phyloP scores from a whole-genome alignment of 371 early-diverging fungal genomes.

The Mucor plumbeus region DNA sequence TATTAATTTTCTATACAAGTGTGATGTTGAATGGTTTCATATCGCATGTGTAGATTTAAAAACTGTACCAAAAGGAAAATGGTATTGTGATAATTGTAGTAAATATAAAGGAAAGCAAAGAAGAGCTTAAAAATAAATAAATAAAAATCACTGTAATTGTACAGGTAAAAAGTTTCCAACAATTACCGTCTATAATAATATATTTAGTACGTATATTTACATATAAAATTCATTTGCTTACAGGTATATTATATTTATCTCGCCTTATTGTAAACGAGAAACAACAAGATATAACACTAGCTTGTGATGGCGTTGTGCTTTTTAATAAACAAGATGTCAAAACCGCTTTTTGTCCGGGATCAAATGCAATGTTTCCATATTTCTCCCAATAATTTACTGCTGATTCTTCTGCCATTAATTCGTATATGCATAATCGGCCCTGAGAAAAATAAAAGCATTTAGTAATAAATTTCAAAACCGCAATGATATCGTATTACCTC shows the following conservation, averaged over 20 bases:
- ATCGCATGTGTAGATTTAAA: constrained; percentile 89
- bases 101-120: constrained; percentile 28
- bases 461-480: too few species aligned
- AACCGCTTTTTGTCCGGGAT: constrained; percentile 94
- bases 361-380: constrained; percentile 95
- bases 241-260: constrained; percentile 86
- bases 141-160: constrained; percentile 2
- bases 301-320: constrained; percentile 55
- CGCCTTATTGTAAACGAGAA: constrained; percentile 94
- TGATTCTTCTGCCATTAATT: constrained; percentile 89
- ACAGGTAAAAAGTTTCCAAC: constrained; percentile 79
- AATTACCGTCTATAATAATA: constrained; percentile 62
- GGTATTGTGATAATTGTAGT: constrained; percentile 87
- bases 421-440: constrained; percentile 82
- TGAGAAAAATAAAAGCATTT: too few species aligned
- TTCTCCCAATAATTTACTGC: constrained; percentile 91
- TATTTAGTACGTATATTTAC: background rate
- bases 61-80: constrained; percentile 86
- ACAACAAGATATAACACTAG: constrained; percentile 76
- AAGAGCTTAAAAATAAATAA: constrained; percentile 14
- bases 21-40: constrained; percentile 97
- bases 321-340: constrained; percentile 83
- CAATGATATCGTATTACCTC: constrained; percentile 37
- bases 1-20: constrained; percentile 49
- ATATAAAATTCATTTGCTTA: constrained; percentile 16